Evolutionary conservation across 495 filamentous ascomycete genomes (phyloP).

Genomic region (Aspergillus steynii): DNA sequence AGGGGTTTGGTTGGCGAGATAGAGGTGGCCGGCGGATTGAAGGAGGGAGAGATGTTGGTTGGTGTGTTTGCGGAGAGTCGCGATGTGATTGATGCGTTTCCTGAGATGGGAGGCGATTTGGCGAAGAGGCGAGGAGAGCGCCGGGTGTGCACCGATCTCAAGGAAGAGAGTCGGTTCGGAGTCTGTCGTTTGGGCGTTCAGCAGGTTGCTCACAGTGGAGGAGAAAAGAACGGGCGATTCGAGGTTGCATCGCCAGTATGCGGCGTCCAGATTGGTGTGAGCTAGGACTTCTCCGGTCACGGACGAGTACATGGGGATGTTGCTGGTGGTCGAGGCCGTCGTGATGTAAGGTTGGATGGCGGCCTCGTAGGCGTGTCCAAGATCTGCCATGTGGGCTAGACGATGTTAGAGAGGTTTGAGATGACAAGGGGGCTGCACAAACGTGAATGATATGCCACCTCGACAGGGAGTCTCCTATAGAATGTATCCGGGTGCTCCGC

Average conservation of each 20-base stretch:
- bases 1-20: constrained; percentile 23
- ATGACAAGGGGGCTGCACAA: constrained; percentile 15
- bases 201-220: constrained; percentile 24
- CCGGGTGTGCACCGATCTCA: constrained; percentile 49
- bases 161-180: constrained; percentile 31
- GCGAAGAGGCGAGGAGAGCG: constrained; percentile 37
- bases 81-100: constrained; percentile 26
- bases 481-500: constrained; percentile 20
- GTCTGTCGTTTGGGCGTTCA: constrained; percentile 19
- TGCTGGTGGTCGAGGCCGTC: background rate
- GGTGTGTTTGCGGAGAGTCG: constrained; percentile 29
- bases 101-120: constrained; percentile 25
- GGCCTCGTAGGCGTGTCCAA: constrained; percentile 12
- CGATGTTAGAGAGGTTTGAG: constrained; percentile 9
- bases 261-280: constrained; percentile 26
- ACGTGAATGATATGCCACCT: constrained; percentile 52
- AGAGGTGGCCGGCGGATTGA: constrained; percentile 28
- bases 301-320: constrained; percentile 29
- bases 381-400: constrained; percentile 21
- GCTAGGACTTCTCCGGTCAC: constrained; percentile 26
- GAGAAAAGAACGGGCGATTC: constrained; percentile 40
- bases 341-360: constrained; percentile 20
- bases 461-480: constrained; percentile 33
- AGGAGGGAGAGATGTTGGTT: constrained; percentile 23
- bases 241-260: constrained; percentile 47